Evolutionary conservation across 2,329 filamentous ascomycete genomes (phyloP).

Genomic region (Xylaria sp.): DNA sequence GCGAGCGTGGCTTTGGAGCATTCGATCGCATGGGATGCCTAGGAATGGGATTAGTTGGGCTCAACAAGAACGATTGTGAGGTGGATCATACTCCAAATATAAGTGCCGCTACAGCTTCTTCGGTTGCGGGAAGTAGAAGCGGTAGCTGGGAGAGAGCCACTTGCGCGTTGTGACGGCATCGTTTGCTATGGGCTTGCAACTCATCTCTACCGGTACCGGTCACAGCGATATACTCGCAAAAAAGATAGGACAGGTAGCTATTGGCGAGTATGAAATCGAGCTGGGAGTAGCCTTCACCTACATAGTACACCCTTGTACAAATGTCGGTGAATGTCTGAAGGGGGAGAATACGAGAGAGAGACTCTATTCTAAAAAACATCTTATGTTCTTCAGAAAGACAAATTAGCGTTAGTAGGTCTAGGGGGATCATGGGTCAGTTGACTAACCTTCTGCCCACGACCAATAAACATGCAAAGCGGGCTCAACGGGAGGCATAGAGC

Average conservation of each 20-base stretch:
- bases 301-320: constrained; percentile 52
- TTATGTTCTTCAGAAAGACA: constrained; percentile 41
- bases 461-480: constrained; percentile 44
- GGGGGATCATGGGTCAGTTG: not conserved
- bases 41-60: not conserved
- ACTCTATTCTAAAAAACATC: constrained; percentile 42
- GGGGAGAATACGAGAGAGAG: constrained; percentile 50
- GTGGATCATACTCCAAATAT: constrained; percentile 46
- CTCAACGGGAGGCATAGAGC: constrained; percentile 47
- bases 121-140: constrained; percentile 48
- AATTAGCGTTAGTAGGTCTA: constrained; percentile 16
- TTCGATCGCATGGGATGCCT: constrained; percentile 51
- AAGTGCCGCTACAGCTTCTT: constrained; percentile 51
- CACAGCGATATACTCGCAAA: constrained; percentile 47
- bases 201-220: constrained; percentile 41
- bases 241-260: constrained; percentile 51
- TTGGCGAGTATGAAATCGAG: constrained; percentile 52
- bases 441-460: constrained; percentile 50
- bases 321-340: constrained; percentile 47
- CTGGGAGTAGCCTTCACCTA: constrained; percentile 48
- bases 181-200: constrained; percentile 42
- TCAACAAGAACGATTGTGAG: not conserved
- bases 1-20: constrained; percentile 47
- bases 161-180: constrained; percentile 46
- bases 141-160: constrained; percentile 44